These are phyloP conservation scores for Pisolithus microcarpus DNA, from an alignment of 768 basidiomycete species.

Conservation along the genomic window DNA sequence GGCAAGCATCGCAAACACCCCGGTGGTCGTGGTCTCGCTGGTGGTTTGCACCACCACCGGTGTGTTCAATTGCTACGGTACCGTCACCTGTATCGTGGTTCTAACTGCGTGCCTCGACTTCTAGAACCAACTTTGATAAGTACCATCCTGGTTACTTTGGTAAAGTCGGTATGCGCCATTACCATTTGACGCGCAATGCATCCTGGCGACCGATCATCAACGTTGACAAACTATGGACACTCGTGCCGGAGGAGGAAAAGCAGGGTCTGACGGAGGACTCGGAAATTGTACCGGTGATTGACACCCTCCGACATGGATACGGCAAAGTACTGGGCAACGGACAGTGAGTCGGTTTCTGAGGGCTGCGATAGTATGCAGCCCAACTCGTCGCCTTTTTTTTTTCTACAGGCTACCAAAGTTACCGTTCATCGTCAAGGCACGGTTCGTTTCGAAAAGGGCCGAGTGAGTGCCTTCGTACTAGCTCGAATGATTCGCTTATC, in stretches of 20 bases:
- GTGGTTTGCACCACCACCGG: slow-evolving; percentile 99
- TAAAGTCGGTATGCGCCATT: slow-evolving; percentile 99
- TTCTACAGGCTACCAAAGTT: slow-evolving; percentile 65
- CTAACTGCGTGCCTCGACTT: neutral
- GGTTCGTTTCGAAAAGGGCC: slow-evolving; percentile 84
- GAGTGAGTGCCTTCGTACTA: slow-evolving; percentile 43
- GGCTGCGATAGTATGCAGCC: neutral
- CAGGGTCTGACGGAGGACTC: slow-evolving; percentile 63
- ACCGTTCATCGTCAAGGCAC: slow-evolving; percentile 97
- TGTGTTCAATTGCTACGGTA: slow-evolving; percentile 33
- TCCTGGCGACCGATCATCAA: slow-evolving; percentile 96
- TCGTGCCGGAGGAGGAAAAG: slow-evolving; percentile 83
- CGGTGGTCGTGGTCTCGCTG: slow-evolving; percentile 99
- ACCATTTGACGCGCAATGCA: slow-evolving; percentile 88
- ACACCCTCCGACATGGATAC: slow-evolving; percentile 77
- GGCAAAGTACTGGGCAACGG: slow-evolving; percentile 96
- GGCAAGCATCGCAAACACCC: slow-evolving; percentile 99
- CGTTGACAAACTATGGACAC: slow-evolving; percentile 94
- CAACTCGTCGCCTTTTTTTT: neutral
- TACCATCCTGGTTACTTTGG: slow-evolving; percentile 99
- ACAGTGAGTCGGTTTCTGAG: slow-evolving; percentile 41
- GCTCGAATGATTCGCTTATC: slow-evolving; percentile 20
- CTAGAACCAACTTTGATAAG: slow-evolving; percentile 93
- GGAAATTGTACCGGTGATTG: slow-evolving; percentile 90
- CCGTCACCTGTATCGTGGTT: neutral